Base-by-base conservation (phyloP, 768 basidiomycete species). In the Lactifluus rugatus region DNA sequence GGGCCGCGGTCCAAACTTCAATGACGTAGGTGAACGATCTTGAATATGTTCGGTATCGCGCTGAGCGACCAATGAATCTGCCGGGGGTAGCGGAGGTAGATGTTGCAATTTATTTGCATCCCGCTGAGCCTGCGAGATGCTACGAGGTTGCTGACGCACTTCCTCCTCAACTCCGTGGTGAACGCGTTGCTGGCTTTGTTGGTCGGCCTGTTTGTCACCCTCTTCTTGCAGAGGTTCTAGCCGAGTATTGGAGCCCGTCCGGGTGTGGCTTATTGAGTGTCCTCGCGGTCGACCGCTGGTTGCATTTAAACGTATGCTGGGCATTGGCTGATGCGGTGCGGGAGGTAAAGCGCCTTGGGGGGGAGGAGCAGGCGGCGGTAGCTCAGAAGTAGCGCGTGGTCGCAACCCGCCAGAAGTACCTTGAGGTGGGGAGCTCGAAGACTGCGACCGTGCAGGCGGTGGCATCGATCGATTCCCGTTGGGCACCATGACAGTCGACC, bases 161-260 rank as follows among this genome's bases (percentile, higher is more conserved):
- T 63, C 68, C 26, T 71, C 64, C 37, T 73, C 73, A 3, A 68
- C 64, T n/a, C 70, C 71, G 34, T 67, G 58, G 23, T 68, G 67
- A 10, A 51, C 54, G 56, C 65, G 67, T 49, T 69, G 66, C 21
- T 67, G 69, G 26, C 66, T 66, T 21, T 51, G 36, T 48, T 73
- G 75, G 54, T 78, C 78, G 32, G 19, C 9, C 54, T 68, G 66
- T 65, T 68, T 67, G 46, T 70, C 64, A 23, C 68, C 69, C 66
- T 89, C 87, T 67, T 89, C 87, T 58, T 78, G 76, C 57, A 90
- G 72, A 42, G 82, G 76, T 23, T 74, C 79, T 48, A 89, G 75
- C 55, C 78, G 78, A 60, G 75, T 76, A 37, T 74, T 77, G 44
- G 85, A 83, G 25, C 81, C 78, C 26, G 78, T 76, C 32, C 82